Base-by-base conservation (phyloP, 257 asterid species). In the Verbena officinalis region DNA sequence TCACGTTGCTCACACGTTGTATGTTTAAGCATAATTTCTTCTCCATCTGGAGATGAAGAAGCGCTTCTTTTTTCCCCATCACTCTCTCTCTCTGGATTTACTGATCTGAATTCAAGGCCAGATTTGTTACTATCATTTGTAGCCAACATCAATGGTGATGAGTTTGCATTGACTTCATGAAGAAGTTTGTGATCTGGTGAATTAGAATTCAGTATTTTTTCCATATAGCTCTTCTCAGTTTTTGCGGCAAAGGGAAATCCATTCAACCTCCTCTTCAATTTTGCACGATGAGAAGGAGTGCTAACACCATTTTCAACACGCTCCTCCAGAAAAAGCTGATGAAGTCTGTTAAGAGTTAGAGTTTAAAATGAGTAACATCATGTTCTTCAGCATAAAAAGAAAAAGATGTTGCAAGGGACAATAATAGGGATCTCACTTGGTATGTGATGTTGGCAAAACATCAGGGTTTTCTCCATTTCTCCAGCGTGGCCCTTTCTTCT, bases 171-270 rank as follows among this genome's bases (percentile, higher is more conserved):
- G 55, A 76, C 75, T 67, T 81, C 89, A 53, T 73, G 80, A 62
- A 83, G 83, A 65, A 74, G 73, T 43, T 73, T 75, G 63, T 82
- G 81, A 61, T 84, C 79, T 55, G 87, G 86, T 7, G 87, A 82
- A 69, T 86, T 67, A 72, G 72, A 52, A 52, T 58, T 67, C 50
- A 80, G 69, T 62, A 84, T 65, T 69, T 79, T 84, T 64, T 87
- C 81, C 90, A 87, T 87, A 80, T 87, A 87, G 80, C 95, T 81
- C 71, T 77, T 75, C 56, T 88, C 88, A 70, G 85, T 62, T 78
- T 74, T 84, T 6, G 68, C 60, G 72, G 81, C 78, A 52, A 87
- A 82, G 21, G 92, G 90, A 72, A 84, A 84, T 60, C 88, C 92
- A 74, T 80, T 87, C 69, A 84, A 77, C 77, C 85, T 80, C 82